Base-by-base conservation (phyloP, 1,139 yeast species). In the Candida sp. region DNA sequence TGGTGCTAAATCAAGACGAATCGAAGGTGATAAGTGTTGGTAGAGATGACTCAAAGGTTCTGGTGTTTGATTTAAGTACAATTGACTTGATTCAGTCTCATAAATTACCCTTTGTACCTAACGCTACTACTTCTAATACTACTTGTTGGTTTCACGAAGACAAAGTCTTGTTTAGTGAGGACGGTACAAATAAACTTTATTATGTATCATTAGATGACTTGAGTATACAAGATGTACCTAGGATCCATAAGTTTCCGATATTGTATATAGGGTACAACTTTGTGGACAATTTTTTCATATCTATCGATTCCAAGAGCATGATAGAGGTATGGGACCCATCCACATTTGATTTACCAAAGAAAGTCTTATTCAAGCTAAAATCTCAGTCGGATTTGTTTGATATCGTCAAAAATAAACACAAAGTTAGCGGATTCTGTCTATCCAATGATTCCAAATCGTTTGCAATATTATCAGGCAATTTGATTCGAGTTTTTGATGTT, bases 301-400 rank as follows among this genome's bases (percentile, higher is more conserved):
- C 76, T 1, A 50, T 58, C 3, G 81, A 76, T 47, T 47, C 43
- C 2, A 49, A 52, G 22, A 80, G 81, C 1, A 63, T 71, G 53
- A 51, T 76, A 8, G 81, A 76, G 53, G 69, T 71, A 46, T 76
- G 81, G 81, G 38, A 39, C 4, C 50, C 55, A 0, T 45, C 40
- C 1, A 44, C 48, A 2, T 41, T 38, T 19, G 46, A 45, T 5
- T 19, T 47, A 21, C 56, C 54, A 6, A 2, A 48, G 43, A 25
- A 64, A 60, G 53, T 60, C 8, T 51, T 51, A 8, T 74, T 73
- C 54, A 59, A 63, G 35, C 54, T 60, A 51, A 76, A 75, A 48
- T 63, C 75, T 21, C 60, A 64, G 38, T 76, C 81, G 0, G 71
- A 73, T 47, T 54, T 76, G 35, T 69, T 70, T 47, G 69, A 66